Evolutionary conservation across 805 yeast species (phyloP).

Genomic region (Kazachstania kunashirensis): DNA sequence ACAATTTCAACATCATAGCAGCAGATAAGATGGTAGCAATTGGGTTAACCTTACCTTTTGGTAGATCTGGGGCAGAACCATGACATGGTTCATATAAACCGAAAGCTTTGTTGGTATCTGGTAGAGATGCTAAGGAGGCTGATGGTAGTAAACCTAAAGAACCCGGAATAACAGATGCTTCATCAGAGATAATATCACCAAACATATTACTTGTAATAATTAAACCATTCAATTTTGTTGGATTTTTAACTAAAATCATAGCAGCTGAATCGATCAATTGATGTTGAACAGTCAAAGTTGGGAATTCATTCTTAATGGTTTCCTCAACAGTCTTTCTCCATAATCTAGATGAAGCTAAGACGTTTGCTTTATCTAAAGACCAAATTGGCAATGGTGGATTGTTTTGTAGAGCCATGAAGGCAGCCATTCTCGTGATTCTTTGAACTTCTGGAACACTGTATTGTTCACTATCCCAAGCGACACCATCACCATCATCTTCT

Average conservation of each 20-base stretch:
- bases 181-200: slow-evolving; percentile 96
- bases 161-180: slow-evolving; percentile 96
- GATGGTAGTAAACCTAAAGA: slow-evolving; percentile 93
- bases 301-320: slow-evolving; percentile 81
- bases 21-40: slow-evolving; percentile 90
- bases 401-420: slow-evolving; percentile 86
- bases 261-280: slow-evolving; percentile 98
- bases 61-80: slow-evolving; percentile 95
- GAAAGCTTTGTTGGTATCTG: slow-evolving; percentile 87
- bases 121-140: slow-evolving; percentile 90
- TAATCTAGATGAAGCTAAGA: slow-evolving; percentile 86
- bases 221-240: slow-evolving; percentile 85
- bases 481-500: slow-evolving; percentile 81
- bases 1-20: slow-evolving; percentile 93
- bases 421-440: slow-evolving; percentile 97
- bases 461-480: slow-evolving; percentile 89
- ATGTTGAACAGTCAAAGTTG: slow-evolving; percentile 76
- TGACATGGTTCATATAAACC: slow-evolving; percentile 98
- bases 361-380: slow-evolving; percentile 97
- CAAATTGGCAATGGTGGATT: slow-evolving; percentile 91
- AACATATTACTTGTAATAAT: slow-evolving; percentile 93
- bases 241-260: slow-evolving; percentile 89
- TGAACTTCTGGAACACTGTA: slow-evolving; percentile 88
- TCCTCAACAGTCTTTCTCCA: slow-evolving; percentile 93
- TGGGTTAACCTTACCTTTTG: slow-evolving; percentile 83